These are phyloP conservation scores for Cercophora samala DNA, from an alignment of 495 filamentous ascomycete genomes.

Conservation along the genomic window DNA sequence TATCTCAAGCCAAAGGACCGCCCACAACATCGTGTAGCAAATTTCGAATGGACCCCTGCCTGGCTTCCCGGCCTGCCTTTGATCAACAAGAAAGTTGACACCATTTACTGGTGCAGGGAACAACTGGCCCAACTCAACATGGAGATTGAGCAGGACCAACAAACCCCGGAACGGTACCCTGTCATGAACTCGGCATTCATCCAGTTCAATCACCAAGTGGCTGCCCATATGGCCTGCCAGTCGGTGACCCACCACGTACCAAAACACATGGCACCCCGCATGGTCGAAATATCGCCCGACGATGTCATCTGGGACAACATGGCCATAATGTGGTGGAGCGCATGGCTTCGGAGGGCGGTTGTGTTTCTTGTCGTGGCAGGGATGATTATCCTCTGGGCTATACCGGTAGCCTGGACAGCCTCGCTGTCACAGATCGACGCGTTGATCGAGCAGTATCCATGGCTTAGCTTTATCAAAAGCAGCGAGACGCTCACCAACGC, in stretches of 20 bases:
- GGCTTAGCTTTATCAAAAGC: constrained; percentile 66
- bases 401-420: constrained; percentile 86
- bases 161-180: constrained; percentile 80
- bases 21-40: constrained; percentile 78
- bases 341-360: constrained; percentile 68
- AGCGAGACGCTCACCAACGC: constrained; percentile 55
- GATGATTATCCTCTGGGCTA: constrained; percentile 86
- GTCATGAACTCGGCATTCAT: constrained; percentile 98
- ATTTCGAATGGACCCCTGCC: constrained; percentile 63
- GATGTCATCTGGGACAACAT: constrained; percentile 99
- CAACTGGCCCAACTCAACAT: constrained; percentile 86
- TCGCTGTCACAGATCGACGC: constrained; percentile 70
- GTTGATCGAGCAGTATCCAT: constrained; percentile 60
- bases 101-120: constrained; percentile 84
- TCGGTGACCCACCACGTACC: constrained; percentile 87
- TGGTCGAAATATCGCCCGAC: constrained; percentile 87
- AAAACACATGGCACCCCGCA: constrained; percentile 88
- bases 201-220: constrained; percentile 97
- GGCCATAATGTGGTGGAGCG: constrained; percentile 93
- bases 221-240: constrained; percentile 97
- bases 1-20: constrained; percentile 79
- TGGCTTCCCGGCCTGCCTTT: constrained; percentile 80
- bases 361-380: constrained; percentile 64
- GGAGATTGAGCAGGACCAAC: constrained; percentile 91
- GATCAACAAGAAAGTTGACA: constrained; percentile 88